Conservation (phyloP, 129 eudicot species). For the Saposhnikovia divaricata region DNA sequence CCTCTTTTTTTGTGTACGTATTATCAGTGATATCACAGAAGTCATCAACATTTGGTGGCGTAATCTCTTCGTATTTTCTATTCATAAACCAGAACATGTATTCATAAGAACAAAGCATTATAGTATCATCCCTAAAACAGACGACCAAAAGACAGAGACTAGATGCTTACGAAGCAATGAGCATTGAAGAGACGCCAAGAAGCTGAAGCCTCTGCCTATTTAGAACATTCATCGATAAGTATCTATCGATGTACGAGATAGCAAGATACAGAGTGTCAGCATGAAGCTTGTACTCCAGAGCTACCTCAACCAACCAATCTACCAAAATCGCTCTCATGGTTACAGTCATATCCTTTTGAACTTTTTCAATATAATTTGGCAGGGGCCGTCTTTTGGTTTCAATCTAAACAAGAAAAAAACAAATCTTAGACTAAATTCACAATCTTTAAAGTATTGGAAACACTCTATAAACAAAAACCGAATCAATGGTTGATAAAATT, state of each 20-base stretch:
- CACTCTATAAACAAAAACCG: background rate
- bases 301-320: conserved; percentile 85
- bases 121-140: conserved; percentile 8
- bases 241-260: conserved; percentile 67
- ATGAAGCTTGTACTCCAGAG: conserved; percentile 71
- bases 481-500: background rate
- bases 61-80: conserved; percentile 6
- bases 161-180: conserved; percentile 70
- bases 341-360: conserved; percentile 75
- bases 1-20: conserved; percentile 5
- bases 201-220: conserved; percentile 73
- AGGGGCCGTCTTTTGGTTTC: conserved; percentile 19
- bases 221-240: conserved; percentile 44
- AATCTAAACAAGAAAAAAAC: background rate
- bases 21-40: conserved; percentile 5
- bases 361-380: conserved; percentile 56
- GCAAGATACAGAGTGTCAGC: conserved; percentile 67
- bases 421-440: background rate
- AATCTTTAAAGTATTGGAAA: background rate
- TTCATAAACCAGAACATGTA: conserved; percentile 36
- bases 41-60: background rate
- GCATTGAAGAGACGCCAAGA: conserved; percentile 93
- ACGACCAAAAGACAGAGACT: conserved; percentile 32
- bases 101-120: background rate
- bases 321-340: conserved; percentile 66